phyloP scores from a whole-genome alignment of 2,329 filamentous ascomycete species.

The Fonsecaea monophora region DNA sequence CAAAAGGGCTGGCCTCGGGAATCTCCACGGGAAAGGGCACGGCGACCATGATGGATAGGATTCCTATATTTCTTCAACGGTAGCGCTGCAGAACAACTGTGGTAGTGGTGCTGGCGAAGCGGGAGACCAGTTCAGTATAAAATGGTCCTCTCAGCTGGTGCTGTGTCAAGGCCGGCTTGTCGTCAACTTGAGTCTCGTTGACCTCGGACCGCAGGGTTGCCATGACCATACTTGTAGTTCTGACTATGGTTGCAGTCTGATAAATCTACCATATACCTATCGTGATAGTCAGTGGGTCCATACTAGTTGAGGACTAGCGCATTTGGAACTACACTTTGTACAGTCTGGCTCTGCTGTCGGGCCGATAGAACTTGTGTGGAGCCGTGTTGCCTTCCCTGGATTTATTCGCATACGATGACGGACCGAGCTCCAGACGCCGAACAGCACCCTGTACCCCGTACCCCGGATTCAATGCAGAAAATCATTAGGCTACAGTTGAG shows the following conservation, averaged over 20 bases:
- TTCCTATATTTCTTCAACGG: not conserved
- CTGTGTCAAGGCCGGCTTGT: not conserved
- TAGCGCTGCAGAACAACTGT: not conserved
- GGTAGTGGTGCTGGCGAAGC: not conserved
- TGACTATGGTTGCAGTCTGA: too few relatives aligned
- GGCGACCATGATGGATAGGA: conserved; percentile 3
- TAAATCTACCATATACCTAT: too few relatives aligned
- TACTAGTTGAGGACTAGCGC: too few relatives aligned
- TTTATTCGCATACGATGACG: not conserved
- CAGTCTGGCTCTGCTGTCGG: too few relatives aligned
- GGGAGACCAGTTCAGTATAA: not conserved
- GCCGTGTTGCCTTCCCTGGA: not conserved
- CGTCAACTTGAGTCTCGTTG: not conserved
- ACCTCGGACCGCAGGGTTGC: not conserved
- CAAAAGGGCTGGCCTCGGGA: conserved; percentile 9
- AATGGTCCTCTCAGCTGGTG: not conserved
- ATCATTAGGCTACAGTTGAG: not conserved
- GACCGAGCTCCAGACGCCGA: not conserved
- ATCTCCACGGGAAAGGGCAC: not conserved
- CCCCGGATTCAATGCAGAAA: not conserved
- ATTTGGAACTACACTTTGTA: too few relatives aligned
- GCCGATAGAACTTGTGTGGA: not conserved
- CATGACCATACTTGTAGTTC: too few relatives aligned
- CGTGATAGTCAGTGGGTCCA: too few relatives aligned
- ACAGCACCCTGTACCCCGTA: not conserved